A percentile compares a stretch with the other conserved stretches of the same genome.
phyloP scores from a whole-genome alignment of 2,329 filamentous ascomycete species.

The Aspergillus ustus region DNA sequence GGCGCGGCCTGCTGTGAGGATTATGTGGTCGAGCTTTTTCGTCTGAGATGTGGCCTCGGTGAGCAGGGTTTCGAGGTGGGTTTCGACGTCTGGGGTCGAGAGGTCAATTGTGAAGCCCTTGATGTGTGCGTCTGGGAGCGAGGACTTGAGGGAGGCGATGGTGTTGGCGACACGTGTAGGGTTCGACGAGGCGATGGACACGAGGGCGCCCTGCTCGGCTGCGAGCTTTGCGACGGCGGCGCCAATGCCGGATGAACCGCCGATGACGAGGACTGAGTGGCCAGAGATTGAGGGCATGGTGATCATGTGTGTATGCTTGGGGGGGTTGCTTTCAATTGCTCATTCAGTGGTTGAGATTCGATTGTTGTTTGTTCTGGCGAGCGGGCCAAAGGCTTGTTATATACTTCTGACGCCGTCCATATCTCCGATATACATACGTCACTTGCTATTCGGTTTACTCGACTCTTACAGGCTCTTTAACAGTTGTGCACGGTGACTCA shows the following conservation, averaged over 20 bases:
- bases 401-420: too few relatives aligned
- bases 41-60: conserved; percentile 40
- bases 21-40: conserved; percentile 54
- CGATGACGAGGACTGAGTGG: conserved; percentile 54
- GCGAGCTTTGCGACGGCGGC: conserved; percentile 56
- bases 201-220: conserved; percentile 52
- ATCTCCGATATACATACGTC: too few relatives aligned
- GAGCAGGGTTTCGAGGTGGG: conserved; percentile 49
- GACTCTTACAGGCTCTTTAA: too few relatives aligned
- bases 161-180: conserved; percentile 35
- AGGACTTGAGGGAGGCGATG: neutral
- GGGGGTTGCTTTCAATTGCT: too few relatives aligned
- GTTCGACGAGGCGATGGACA: conserved; percentile 55
- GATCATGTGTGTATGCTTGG: too few relatives aligned
- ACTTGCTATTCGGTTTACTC: too few relatives aligned
- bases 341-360: too few relatives aligned
- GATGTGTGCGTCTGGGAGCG: conserved; percentile 47
- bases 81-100: conserved; percentile 46
- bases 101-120: conserved; percentile 51
- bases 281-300: neutral
- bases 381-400: too few relatives aligned
- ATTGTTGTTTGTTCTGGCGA: too few relatives aligned
- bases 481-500: too few relatives aligned
- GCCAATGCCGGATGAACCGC: conserved; percentile 58
- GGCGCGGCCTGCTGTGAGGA: conserved; percentile 55